Base-by-base conservation (phyloP, 1,139 yeast genomes). In the Suhomyces chickasaworum region DNA sequence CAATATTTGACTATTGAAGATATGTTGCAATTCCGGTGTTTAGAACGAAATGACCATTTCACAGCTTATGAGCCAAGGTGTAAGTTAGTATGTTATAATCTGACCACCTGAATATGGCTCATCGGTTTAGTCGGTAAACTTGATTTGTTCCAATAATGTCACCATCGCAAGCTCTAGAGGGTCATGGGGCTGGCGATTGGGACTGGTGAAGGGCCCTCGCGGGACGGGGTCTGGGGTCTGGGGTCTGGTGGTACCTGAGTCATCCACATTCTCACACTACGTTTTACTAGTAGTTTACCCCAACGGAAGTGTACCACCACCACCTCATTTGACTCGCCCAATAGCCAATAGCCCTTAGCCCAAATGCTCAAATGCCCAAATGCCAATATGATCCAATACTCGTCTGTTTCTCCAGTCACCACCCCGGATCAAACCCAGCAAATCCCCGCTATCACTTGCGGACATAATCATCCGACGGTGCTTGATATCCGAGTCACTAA, bases 381-480 rank as follows among this genome's bases (percentile, higher is more conserved):
- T 25, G 29, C 9, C 29, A n/a, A n/a, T n/a, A n/a, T n/a, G n/a
- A n/a, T n/a, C n/a, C n/a, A n/a, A n/a, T n/a, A n/a, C n/a, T 27
- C 16, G 31, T 27, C 16, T 23, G 29, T 25, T 7, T 13, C 32
- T 29, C 32, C 32, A 13, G 32, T 17, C 32, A 29, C 10, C 32
- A 29, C 32, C 32, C 32, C 32, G 17, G 32, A n/a, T 29, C 15
- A 25, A 9, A 25, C 29, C 4, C 13, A 8, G 13, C 12, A 15
- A 15, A 13, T 29, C 17, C 17, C 32, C 17, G 17, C 32, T 29
- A 7, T 2, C 10, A 23, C 21, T 10, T 10, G 7, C 39, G 39
- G 39, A 22, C 15, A 23, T 36, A 23, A 23, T 36, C n/a, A 7
- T 36, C 39, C 39, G 39, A 16, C 39, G 21, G 22, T 18, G 22